Evolutionary conservation across 768 basidiomycete genomes (phyloP).

Genomic region (Heimioporus sp.): DNA sequence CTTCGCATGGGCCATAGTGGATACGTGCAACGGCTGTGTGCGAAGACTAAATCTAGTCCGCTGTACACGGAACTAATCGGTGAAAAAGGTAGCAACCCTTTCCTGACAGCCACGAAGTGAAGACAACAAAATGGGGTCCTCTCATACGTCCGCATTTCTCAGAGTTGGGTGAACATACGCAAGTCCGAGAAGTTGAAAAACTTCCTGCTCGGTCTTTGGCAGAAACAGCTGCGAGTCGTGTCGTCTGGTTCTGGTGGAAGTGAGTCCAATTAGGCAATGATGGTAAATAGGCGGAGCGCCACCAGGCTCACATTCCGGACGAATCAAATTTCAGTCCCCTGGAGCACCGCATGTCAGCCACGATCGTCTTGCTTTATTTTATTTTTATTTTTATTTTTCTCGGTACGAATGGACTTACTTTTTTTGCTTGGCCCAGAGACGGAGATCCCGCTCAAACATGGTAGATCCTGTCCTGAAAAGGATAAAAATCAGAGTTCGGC

Average conservation of each 20-base stretch:
- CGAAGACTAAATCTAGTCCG: too few species aligned
- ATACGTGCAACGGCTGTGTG: too few species aligned
- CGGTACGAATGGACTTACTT: conserved; percentile 35
- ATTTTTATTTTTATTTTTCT: background rate
- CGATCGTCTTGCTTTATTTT: background rate
- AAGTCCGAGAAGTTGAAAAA: conserved; percentile 69
- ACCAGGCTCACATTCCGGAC: conserved; percentile 61
- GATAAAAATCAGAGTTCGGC: background rate
- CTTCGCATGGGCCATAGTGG: too few species aligned
- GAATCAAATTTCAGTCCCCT: conserved; percentile 87
- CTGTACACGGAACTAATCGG: too few species aligned
- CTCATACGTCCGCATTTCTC: conserved; percentile 55
- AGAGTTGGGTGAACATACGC: conserved; percentile 68
- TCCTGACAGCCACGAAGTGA: too few species aligned
- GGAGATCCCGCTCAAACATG: conserved; percentile 86
- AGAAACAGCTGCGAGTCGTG: conserved; percentile 59
- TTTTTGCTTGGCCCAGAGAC: conserved; percentile 65
- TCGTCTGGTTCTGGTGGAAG: conserved; percentile 44
- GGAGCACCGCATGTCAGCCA: conserved; percentile 1
- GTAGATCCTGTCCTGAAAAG: conserved; percentile 75
- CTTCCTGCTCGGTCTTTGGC: conserved; percentile 66
- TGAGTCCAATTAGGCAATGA: background rate
- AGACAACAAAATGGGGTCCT: too few species aligned
- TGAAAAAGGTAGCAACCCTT: too few species aligned
- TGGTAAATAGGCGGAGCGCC: background rate